phyloP scores from a whole-genome alignment of 1,284 basidiomycete species.

The Veloboletus limbatus region DNA sequence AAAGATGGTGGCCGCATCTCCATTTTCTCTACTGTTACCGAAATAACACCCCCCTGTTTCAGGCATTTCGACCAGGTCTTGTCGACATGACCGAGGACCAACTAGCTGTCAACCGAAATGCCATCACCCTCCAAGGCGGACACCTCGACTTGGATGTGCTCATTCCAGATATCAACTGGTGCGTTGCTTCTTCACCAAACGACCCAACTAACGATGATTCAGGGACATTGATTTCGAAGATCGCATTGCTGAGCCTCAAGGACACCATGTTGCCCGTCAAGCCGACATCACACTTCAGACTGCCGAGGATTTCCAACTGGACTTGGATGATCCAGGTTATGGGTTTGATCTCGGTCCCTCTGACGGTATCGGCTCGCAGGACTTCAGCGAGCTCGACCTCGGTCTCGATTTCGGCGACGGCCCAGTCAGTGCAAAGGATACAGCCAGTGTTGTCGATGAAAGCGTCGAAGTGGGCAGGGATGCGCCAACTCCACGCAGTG shows the following conservation, averaged over 20 bases:
- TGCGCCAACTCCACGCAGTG: constrained; percentile 45
- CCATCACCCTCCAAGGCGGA: constrained; percentile 79
- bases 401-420: constrained; percentile 71
- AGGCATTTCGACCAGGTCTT: constrained; percentile 91
- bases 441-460: constrained; percentile 44
- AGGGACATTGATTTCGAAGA: constrained; percentile 79
- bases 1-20: constrained; percentile 74
- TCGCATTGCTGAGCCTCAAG: constrained; percentile 60
- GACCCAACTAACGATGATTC: constrained; percentile 7
- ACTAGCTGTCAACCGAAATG: constrained; percentile 80
- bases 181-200: constrained; percentile 11
- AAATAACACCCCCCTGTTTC: constrained; percentile 11
- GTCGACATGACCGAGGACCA: constrained; percentile 96
- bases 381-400: constrained; percentile 71
- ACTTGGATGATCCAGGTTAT: constrained; percentile 56
- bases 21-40: neutral
- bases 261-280: constrained; percentile 76
- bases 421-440: constrained; percentile 44
- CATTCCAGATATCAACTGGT: constrained; percentile 83
- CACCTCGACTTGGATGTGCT: constrained; percentile 75
- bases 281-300: constrained; percentile 82
- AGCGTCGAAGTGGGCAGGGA: constrained; percentile 78
- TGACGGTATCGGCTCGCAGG: constrained; percentile 84
- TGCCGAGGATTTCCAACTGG: constrained; percentile 62
- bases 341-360: constrained; percentile 71